phyloP scores from a whole-genome alignment of 768 basidiomycete genomes.

The Myochromella boudieri region DNA sequence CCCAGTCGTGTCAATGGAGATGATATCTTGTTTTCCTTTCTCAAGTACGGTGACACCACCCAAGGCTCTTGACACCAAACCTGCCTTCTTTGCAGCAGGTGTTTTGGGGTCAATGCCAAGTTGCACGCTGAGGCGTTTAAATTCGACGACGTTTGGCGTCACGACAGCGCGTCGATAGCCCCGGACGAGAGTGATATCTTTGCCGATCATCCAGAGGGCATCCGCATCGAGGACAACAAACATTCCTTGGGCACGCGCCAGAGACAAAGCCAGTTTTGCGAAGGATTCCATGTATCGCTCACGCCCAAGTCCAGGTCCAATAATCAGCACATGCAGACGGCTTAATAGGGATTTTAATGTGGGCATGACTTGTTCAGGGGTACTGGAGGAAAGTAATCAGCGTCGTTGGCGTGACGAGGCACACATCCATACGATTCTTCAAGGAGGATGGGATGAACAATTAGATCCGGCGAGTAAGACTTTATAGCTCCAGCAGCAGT shows the following conservation, averaged over 20 bases:
- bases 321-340: conserved; percentile 88
- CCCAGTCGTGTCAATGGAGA: conserved; percentile 74
- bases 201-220: conserved; percentile 80
- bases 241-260: conserved; percentile 76
- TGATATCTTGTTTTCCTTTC: conserved; percentile 82
- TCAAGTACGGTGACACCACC: conserved; percentile 90
- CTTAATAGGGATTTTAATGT: conserved; percentile 69
- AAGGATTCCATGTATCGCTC: conserved; percentile 87
- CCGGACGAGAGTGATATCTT: conserved; percentile 68
- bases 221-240: conserved; percentile 96
- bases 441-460: conserved; percentile 90
- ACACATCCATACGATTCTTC: conserved; percentile 53
- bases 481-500: conserved; percentile 92
- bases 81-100: conserved; percentile 58
- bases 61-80: conserved; percentile 66
- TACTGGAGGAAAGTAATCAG: conserved; percentile 31
- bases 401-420: not conserved
- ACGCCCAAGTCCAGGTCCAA: conserved; percentile 94
- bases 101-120: conserved; percentile 60
- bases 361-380: conserved; percentile 44
- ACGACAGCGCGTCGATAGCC: conserved; percentile 88
- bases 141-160: conserved; percentile 95
- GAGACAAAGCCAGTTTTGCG: conserved; percentile 70
- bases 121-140: conserved; percentile 77
- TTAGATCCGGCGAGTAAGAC: conserved; percentile 94